phyloP scores from a whole-genome alignment of 2,329 filamentous ascomycete genomes.

The Fusarium sp. region DNA sequence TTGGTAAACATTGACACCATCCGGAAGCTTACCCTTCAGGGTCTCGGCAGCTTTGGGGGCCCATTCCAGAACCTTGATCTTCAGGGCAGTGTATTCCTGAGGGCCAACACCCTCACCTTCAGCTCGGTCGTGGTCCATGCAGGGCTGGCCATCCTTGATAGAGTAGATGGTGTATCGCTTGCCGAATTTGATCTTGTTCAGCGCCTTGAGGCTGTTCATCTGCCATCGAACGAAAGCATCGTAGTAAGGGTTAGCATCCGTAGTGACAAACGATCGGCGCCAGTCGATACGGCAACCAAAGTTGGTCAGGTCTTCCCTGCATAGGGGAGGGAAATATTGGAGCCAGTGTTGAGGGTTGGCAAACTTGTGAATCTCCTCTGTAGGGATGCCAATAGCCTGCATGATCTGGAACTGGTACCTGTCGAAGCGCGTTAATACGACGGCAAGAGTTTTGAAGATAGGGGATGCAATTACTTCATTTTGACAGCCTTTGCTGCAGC shows the following conservation, averaged over 20 bases:
- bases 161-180: constrained; percentile 92
- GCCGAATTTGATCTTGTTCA: constrained; percentile 93
- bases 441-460: not conserved
- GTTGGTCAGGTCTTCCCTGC: constrained; percentile 79
- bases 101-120: constrained; percentile 69
- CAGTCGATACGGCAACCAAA: constrained; percentile 92
- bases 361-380: constrained; percentile 92
- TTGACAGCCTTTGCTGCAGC: constrained; percentile 89
- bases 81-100: constrained; percentile 93
- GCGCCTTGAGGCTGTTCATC: constrained; percentile 89
- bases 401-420: constrained; percentile 93
- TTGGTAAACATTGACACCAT: constrained; percentile 84
- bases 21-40: constrained; percentile 81
- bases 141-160: constrained; percentile 59
- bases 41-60: constrained; percentile 77
- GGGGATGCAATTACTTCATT: constrained; percentile 67
- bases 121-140: constrained; percentile 61
- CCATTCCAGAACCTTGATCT: constrained; percentile 93
- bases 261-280: constrained; percentile 92
- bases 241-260: constrained; percentile 96
- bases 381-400: constrained; percentile 87
- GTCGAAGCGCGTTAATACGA: not conserved
- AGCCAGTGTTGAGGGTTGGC: constrained; percentile 94
- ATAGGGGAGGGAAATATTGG: constrained; percentile 77
- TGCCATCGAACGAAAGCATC: constrained; percentile 97